Base-by-base conservation (phyloP, 768 basidiomycete genomes). In the Tylopilus rubrobrunneus region DNA sequence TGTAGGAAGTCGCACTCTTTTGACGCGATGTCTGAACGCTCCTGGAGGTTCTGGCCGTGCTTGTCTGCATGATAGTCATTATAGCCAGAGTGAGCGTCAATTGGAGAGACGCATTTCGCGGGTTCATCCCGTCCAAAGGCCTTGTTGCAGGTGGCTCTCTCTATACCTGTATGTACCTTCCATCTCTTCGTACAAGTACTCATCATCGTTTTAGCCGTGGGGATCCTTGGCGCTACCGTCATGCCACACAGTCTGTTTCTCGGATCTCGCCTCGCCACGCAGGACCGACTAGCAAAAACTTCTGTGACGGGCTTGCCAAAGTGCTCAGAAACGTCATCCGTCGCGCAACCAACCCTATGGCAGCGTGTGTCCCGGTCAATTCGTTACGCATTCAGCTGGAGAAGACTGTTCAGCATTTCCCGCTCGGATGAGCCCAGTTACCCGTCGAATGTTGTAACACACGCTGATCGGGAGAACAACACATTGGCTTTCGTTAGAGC, bases 221-320 rank as follows among this genome's bases (percentile, higher is more conserved):
- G 87, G 36, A 84, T 91, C 47, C 64, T 89, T 1, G 86, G 88
- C 29, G 91, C 92, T 1, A 97, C 92, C 3, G 86, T 93, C 55
- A 95, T 95, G 93, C 93, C 93, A 0, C 93, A 95, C 68, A 87
- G 86, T 55, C 76, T 97, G n/a, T 93, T 89, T 74, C 76, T 97
- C 15, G 94, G 93, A 6, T 92, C 90, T 3, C 82, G 84, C 29
- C 81, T 97, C 5, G 86, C 92, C 3, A 92, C 90, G 0, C 89
- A 93, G 65, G 86, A 93, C 53, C 76, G 93, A 43, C 63, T 91
- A 14, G 72, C 74, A 1, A 69, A 70, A 36, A 49, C 45, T n/a
- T 31, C 47, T 5, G 66, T 69, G 9, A 45, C 19, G 7, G 48
- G 56, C 27, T 59, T 73, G 5, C 56, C 56, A 45, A 58, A 45